Percentiles rank a stretch among this genome's conserved stretches.
Evolutionary conservation across 208 protist genomes (phyloP).

Genomic region (Leishmania tarentolae): DNA sequence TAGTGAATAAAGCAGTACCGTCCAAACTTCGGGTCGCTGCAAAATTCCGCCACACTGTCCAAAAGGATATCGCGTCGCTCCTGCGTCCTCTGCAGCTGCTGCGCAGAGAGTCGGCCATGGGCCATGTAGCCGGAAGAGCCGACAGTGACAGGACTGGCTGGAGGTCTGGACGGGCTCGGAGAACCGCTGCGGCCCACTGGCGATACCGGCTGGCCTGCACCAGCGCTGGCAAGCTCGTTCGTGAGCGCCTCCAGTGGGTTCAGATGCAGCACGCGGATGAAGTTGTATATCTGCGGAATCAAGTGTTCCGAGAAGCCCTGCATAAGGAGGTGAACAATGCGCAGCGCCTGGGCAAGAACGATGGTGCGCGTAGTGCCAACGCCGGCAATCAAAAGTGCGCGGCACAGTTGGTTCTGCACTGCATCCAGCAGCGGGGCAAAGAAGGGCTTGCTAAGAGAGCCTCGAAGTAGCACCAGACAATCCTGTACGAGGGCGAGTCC

Average conservation of each 20-base stretch:
- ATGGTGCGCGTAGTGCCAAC: conserved; percentile 65
- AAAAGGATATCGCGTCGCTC: conserved; percentile 83
- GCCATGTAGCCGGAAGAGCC: background rate
- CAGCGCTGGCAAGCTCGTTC: conserved; percentile 38
- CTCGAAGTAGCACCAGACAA: conserved; percentile 56
- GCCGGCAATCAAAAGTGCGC: conserved; percentile 73
- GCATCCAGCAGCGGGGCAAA: conserved; percentile 41
- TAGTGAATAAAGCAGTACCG: conserved; percentile 86
- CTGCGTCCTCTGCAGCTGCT: conserved; percentile 41
- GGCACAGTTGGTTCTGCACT: conserved; percentile 75
- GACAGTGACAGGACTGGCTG: conserved; percentile 18
- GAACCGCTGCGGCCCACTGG: conserved; percentile 7
- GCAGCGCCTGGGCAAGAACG: conserved; percentile 85
- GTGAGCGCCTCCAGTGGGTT: conserved; percentile 63
- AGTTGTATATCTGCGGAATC: conserved; percentile 82
- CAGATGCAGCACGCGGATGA: conserved; percentile 83
- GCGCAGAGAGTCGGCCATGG: conserved; percentile 18
- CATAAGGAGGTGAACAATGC: conserved; percentile 74
- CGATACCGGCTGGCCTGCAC: conserved; percentile 3
- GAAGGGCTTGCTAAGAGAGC: conserved; percentile 9
- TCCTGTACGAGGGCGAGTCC: conserved; percentile 72
- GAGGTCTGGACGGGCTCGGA: background rate
- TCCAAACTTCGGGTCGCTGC: conserved; percentile 62
- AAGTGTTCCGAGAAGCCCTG: conserved; percentile 48
- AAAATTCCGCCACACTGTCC: conserved; percentile 89